A percentile compares a stretch with the other conserved stretches of the same genome.
These are phyloP conservation scores for Fusarium clavum DNA, from an alignment of 2,329 filamentous ascomycete genomes.

Conservation along the genomic window DNA sequence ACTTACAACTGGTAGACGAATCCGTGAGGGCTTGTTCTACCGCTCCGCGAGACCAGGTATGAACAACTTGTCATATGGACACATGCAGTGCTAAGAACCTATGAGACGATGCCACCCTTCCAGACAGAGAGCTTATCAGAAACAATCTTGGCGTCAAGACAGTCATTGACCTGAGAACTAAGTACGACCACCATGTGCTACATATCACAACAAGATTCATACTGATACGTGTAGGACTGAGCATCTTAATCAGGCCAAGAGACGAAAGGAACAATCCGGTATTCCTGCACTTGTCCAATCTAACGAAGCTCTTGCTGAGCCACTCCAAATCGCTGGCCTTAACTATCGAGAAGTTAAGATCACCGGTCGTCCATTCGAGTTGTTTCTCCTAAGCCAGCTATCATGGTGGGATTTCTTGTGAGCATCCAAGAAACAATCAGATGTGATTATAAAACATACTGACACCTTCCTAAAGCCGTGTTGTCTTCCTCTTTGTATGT, in stretches of 20 bases:
- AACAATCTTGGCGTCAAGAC: constrained; percentile 73
- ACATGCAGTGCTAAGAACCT: constrained; percentile 18
- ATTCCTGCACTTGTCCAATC: constrained; percentile 53
- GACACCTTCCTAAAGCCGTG: constrained; percentile 43
- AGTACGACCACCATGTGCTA: constrained; percentile 58
- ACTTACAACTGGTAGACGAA: constrained; percentile 49
- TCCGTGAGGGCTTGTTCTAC: constrained; percentile 74
- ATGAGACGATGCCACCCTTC: constrained; percentile 76
- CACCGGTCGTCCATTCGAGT: constrained; percentile 78
- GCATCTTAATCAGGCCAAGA: constrained; percentile 74
- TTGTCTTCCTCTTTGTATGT: constrained; percentile 71
- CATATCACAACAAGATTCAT: not conserved
- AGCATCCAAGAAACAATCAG: constrained; percentile 36
- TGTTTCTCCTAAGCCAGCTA: constrained; percentile 73
- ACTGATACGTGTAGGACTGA: constrained; percentile 68
- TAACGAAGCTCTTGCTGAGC: constrained; percentile 64
- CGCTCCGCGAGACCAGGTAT: constrained; percentile 73
- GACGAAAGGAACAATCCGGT: constrained; percentile 62
- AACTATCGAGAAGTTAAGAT: constrained; percentile 76
- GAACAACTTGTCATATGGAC: not conserved
- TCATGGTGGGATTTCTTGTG: constrained; percentile 75
- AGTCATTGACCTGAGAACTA: constrained; percentile 83
- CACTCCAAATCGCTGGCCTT: constrained; percentile 72
- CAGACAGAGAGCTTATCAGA: constrained; percentile 70
- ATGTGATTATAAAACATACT: not conserved